Conservation (phyloP, 2,329 filamentous ascomycete species). For the Sclerotinia nivalis region DNA sequence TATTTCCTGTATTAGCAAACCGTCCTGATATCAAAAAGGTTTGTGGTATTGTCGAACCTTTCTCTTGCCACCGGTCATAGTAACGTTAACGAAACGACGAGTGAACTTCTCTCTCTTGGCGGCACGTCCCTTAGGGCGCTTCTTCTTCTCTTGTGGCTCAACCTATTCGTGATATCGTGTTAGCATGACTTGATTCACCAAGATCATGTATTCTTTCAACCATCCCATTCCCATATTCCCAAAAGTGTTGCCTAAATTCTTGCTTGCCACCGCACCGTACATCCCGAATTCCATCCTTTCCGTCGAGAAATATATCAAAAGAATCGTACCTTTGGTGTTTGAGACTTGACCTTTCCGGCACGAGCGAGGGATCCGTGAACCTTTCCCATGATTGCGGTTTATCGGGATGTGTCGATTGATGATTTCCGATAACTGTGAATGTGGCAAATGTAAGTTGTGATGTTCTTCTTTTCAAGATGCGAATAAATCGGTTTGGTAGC, state of each 20-base stretch:
- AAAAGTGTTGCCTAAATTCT: not conserved
- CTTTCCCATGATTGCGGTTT: conserved; percentile 75
- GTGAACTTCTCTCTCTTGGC: conserved; percentile 97
- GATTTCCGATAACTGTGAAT: conserved; percentile 36
- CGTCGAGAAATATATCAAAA: conserved; percentile 25
- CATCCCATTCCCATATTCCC: not conserved
- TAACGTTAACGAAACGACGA: conserved; percentile 97
- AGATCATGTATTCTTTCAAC: not conserved
- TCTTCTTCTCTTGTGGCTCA: conserved; percentile 92
- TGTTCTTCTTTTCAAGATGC: not conserved
- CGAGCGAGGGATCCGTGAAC: conserved; percentile 92
- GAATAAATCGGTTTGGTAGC: not conserved
- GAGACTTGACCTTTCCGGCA: conserved; percentile 98
- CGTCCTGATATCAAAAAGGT: not conserved
- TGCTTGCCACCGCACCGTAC: not conserved
- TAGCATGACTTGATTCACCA: conserved; percentile 29
- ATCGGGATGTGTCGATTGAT: conserved; percentile 35
- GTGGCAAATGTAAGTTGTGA: conserved; percentile 28
- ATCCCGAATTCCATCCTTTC: conserved; percentile 1
- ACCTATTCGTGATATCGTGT: conserved; percentile 55
- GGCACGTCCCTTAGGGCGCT: conserved; percentile 94
- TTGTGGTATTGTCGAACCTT: conserved; percentile 61
- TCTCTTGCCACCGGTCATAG: conserved; percentile 95
- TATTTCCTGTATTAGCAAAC: conserved; percentile 40
- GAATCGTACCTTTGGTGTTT: conserved; percentile 78